These are phyloP conservation scores for Elongisporangium prolatum DNA, from an alignment of 352 stramenopile genomes.

Conservation along the genomic window DNA sequence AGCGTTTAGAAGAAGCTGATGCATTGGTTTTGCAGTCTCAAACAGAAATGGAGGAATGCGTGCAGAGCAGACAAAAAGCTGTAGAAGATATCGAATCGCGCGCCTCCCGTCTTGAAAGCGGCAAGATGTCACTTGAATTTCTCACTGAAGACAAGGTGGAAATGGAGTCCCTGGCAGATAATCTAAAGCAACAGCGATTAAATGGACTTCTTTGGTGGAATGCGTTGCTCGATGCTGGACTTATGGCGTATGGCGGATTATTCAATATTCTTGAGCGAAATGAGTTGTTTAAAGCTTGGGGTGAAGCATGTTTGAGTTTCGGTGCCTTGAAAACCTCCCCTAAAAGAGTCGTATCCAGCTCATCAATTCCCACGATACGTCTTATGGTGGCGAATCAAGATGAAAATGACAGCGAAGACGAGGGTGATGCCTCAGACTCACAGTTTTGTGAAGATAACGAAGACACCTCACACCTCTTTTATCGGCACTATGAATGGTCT, in stretches of 20 bases:
- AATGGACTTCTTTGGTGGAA: conserved; percentile 44
- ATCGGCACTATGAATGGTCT: background rate
- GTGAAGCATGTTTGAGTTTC: conserved; percentile 3
- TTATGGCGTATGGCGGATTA: conserved; percentile 26
- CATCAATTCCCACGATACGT: background rate
- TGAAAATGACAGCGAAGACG: background rate
- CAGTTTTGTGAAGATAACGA: background rate
- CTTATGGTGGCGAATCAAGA: background rate
- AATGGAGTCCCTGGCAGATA: conserved; percentile 10
- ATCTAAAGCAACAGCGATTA: conserved; percentile 11
- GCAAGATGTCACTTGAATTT: conserved; percentile 24
- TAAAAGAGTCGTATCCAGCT: background rate
- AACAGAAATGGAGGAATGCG: conserved; percentile 16
- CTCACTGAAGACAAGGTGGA: conserved; percentile 29
- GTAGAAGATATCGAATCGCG: conserved; percentile 34
- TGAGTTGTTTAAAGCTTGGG: conserved; percentile 17
- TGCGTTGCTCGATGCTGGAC: conserved; percentile 36
- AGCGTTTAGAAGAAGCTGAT: conserved; percentile 49
- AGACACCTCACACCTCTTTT: background rate
- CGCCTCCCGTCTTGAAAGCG: conserved; percentile 19
- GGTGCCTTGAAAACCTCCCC: background rate
- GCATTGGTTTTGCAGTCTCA: conserved; percentile 18
- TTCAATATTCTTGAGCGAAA: conserved; percentile 12
- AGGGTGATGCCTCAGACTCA: background rate
- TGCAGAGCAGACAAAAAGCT: conserved; percentile 21